phyloP scores from a whole-genome alignment of 2,329 filamentous ascomycete genomes.

The Eurotiales sp. region DNA sequence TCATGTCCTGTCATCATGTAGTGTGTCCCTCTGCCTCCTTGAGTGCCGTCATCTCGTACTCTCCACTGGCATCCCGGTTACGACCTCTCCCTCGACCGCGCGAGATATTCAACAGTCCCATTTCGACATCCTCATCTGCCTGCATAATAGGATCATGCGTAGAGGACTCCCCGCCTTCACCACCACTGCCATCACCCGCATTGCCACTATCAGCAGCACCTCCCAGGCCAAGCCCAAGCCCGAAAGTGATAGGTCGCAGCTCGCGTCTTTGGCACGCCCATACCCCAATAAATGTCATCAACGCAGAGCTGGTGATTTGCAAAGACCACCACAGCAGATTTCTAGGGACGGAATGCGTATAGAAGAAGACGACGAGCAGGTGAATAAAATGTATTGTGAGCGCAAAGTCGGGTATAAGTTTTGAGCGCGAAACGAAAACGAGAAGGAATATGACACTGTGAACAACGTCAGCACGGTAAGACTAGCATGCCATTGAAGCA shows the following conservation, averaged over 20 bases:
- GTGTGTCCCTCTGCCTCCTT: constrained; percentile 27
- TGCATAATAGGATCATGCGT: constrained; percentile 6
- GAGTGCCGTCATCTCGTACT: constrained; percentile 35
- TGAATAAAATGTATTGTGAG: constrained; percentile 83
- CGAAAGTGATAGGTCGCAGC: constrained; percentile 82
- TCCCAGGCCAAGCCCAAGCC: constrained; percentile 46
- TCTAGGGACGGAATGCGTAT: constrained; percentile 70
- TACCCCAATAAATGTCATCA: constrained; percentile 71
- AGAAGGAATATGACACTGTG: constrained; percentile 79
- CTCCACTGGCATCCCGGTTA: constrained; percentile 21
- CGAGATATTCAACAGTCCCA: constrained; percentile 23
- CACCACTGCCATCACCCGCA: constrained; percentile 13
- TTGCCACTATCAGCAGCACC: constrained; percentile 16
- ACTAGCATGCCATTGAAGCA: not conserved
- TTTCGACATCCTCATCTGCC: constrained; percentile 16
- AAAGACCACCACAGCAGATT: constrained; percentile 84
- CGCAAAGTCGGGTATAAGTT: constrained; percentile 92
- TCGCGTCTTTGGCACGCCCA: constrained; percentile 93
- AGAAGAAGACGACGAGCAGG: constrained; percentile 71
- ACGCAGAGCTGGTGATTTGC: constrained; percentile 55
- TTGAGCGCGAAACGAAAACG: constrained; percentile 78
- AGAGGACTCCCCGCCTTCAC: constrained; percentile 7
- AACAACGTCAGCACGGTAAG: not conserved
- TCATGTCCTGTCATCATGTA: constrained; percentile 22
- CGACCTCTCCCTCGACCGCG: constrained; percentile 29